Percentiles rank a stretch among this genome's conserved stretches.
Conservation (phyloP, 352 stramenopile genomes). For the Phytophthora rubi region DNA sequence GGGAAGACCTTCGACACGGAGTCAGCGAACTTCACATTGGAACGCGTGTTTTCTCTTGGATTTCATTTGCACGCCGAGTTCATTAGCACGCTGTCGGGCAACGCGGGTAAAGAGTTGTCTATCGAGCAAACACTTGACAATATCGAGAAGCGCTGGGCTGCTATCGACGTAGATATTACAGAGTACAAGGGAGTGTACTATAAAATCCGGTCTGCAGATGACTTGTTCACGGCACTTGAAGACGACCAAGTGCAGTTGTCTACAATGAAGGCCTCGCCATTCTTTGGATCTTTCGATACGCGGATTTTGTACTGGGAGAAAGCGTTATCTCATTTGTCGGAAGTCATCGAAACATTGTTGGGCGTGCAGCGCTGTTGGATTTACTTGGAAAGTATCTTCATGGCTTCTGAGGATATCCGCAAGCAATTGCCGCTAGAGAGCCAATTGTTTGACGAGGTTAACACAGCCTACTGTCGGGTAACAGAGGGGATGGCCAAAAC, state of each 20-base stretch:
- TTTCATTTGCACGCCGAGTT: constrained; percentile 92
- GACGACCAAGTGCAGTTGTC: constrained; percentile 93
- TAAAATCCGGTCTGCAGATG: constrained; percentile 92
- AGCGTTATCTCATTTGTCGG: constrained; percentile 82
- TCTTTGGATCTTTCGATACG: constrained; percentile 91
- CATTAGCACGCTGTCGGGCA: constrained; percentile 91
- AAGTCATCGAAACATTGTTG: constrained; percentile 91
- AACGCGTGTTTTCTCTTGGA: constrained; percentile 87
- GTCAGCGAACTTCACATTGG: constrained; percentile 79
- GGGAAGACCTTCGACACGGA: constrained; percentile 85
- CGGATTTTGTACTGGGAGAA: constrained; percentile 92
- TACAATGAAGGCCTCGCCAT: constrained; percentile 94
- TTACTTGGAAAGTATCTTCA: constrained; percentile 96
- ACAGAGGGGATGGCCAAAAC: constrained; percentile 80
- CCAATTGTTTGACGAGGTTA: constrained; percentile 89
- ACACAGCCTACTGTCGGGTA: constrained; percentile 74
- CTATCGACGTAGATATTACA: constrained; percentile 90
- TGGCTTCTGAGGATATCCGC: constrained; percentile 94
- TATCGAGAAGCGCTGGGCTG: constrained; percentile 89
- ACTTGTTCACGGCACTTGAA: constrained; percentile 91
- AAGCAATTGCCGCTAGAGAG: constrained; percentile 92
- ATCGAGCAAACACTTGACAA: constrained; percentile 91
- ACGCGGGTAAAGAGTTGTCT: constrained; percentile 92
- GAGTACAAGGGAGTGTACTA: constrained; percentile 94
- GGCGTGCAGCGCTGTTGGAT: constrained; percentile 95